These are phyloP conservation scores for Microstegium vimineum DNA, from an alignment of 176 grass and related monocot species.

Conservation along the genomic window DNA sequence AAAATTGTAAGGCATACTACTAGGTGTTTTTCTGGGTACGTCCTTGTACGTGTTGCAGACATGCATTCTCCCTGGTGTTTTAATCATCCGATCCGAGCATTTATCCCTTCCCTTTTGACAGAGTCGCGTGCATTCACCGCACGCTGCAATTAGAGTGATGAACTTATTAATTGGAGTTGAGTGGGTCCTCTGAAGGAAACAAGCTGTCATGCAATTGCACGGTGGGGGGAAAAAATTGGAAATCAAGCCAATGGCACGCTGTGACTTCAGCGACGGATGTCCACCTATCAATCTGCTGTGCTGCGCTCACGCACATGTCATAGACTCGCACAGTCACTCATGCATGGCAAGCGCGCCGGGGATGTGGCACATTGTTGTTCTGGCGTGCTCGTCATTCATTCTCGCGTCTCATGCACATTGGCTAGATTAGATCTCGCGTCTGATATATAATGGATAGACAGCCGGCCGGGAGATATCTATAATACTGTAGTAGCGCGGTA, in stretches of 20 bases:
- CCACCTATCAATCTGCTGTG: not conserved
- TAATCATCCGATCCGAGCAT: too few species aligned
- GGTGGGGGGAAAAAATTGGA: too few species aligned
- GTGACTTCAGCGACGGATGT: conserved; percentile 19
- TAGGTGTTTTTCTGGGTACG: too few species aligned
- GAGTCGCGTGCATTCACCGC: not conserved
- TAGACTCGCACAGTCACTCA: too few species aligned
- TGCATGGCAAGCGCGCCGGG: too few species aligned
- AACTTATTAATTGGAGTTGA: not conserved
- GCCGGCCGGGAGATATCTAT: not conserved
- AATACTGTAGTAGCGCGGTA: not conserved
- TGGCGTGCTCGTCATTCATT: not conserved
- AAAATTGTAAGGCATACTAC: too few species aligned
- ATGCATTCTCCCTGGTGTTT: too few species aligned
- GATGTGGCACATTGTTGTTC: too few species aligned
- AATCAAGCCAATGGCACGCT: not conserved
- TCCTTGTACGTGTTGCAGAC: too few species aligned
- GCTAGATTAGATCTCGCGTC: not conserved
- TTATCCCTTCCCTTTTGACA: too few species aligned
- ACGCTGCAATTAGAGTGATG: not conserved
- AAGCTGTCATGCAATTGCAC: not conserved
- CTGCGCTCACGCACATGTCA: not conserved
- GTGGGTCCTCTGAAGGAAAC: not conserved
- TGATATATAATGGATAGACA: too few species aligned
- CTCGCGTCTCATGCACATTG: not conserved